A percentile compares a stretch with the other conserved stretches of the same genome.
phyloP scores from a whole-genome alignment of 768 basidiomycete species.

The Exidia glandulosa region DNA sequence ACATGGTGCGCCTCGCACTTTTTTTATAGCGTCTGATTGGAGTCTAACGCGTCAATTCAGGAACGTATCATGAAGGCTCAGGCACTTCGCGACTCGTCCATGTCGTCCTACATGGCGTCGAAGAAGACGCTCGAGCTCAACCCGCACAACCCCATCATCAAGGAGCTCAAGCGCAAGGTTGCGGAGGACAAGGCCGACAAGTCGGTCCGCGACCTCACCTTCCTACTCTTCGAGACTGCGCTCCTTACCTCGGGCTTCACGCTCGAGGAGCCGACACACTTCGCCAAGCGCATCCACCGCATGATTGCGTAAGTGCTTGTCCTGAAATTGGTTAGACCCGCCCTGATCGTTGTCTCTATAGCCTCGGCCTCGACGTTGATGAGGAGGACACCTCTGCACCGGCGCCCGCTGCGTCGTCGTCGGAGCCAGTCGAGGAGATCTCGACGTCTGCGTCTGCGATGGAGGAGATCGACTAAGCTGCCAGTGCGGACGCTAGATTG shows the following conservation, averaged over 20 bases:
- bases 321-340: background rate
- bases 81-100: conserved; percentile 88
- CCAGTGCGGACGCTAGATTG: background rate
- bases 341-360: conserved; percentile 13
- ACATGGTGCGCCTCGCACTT: conserved; percentile 60
- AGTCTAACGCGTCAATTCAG: conserved; percentile 21
- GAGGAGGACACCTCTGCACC: conserved; percentile 53
- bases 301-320: conserved; percentile 67
- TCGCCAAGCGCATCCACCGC: conserved; percentile 91
- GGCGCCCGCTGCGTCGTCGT: conserved; percentile 31
- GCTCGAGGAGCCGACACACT: conserved; percentile 88
- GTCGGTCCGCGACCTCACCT: conserved; percentile 93
- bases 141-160: conserved; percentile 83
- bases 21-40: background rate
- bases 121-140: conserved; percentile 98
- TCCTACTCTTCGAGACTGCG: conserved; percentile 93
- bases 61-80: conserved; percentile 99
- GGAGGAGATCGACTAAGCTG: conserved; percentile 87
- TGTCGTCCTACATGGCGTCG: conserved; percentile 98
- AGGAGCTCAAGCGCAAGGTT: conserved; percentile 92
- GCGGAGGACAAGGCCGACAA: conserved; percentile 97
- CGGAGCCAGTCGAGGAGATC: conserved; percentile 40
- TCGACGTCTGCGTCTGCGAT: conserved; percentile 66
- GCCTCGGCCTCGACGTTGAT: conserved; percentile 79
- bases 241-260: conserved; percentile 93